Base-by-base conservation (phyloP, 176 grass and related monocot genomes). In the Hyparrhenia diplandra region DNA sequence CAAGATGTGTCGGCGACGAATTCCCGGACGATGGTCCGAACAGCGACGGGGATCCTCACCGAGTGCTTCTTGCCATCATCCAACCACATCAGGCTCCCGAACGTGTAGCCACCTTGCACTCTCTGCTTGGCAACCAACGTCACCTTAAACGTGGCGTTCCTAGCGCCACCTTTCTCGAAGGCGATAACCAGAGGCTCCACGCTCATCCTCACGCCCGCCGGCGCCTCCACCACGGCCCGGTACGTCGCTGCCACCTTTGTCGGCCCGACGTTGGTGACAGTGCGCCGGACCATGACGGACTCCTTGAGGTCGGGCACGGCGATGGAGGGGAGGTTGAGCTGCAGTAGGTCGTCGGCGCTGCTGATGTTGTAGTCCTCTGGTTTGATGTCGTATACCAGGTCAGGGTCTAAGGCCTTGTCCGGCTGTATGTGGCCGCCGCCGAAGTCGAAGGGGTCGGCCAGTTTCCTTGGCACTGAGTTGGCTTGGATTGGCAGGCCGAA, bases 81-180 rank as follows among this genome's bases (percentile, higher is more conserved):
- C 18, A 66, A 1, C 90, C 86, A 92, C 12, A 82, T 85, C 28
- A 91, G 29, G 74, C 85, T 88, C 2, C 89, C 85, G 1, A 91
- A 86, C 0, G 75, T 42, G 21, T 75, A 90, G 9, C 60, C 67
- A 5, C 75, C 40, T 2, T 86, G 83, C 13, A 85, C 64, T 42
- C 39, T 79, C 8, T 28, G 66, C 29, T 0, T 64, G 0, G 83
- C 23, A 5, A 1, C n/a, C 24, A 88, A 69, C 0, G n/a, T 71
- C 5, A 85, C 31, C 14, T 36, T n/a, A 10, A 88, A 91, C 2
- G 45, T 75, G 0, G 20, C 52, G 1, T 2, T 78, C 8, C 24
- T 64, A 0, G 3, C 25, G 1, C 39, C 31, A 2, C 42, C n/a
- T 1, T 2, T 6, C 10, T 41, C 4, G 32, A 89, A 89, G 3